Percentiles rank a stretch among this genome's conserved stretches.
These are phyloP conservation scores for Elsinoe australis DNA, from an alignment of 2,329 filamentous ascomycete species.

Conservation along the genomic window DNA sequence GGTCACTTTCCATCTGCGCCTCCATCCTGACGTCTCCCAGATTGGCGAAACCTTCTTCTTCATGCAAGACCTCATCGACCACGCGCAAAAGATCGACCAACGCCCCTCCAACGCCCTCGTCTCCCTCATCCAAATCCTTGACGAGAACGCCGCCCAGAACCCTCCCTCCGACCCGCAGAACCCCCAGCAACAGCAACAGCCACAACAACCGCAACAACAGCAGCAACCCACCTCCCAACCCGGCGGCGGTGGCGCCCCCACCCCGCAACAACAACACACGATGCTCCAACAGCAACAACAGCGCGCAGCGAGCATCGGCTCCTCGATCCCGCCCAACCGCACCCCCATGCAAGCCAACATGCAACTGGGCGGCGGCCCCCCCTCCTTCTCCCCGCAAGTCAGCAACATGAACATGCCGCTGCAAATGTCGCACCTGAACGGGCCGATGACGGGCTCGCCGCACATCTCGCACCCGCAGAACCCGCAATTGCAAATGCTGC, in stretches of 20 bases:
- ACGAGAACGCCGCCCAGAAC: conserved; percentile 21
- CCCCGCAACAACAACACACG: conserved; percentile 21
- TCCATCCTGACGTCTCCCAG: conserved; percentile 32
- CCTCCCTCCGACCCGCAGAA: conserved; percentile 18
- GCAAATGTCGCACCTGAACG: conserved; percentile 28
- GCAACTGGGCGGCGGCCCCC: conserved; percentile 27
- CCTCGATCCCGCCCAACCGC: conserved; percentile 19
- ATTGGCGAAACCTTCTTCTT: conserved; percentile 58
- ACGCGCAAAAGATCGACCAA: conserved; percentile 47
- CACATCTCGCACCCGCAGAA: conserved; percentile 39
- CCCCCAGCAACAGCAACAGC: conserved; percentile 24
- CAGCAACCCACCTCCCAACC: conserved; percentile 25
- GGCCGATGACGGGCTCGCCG: conserved; percentile 43
- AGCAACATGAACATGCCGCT: conserved; percentile 47
- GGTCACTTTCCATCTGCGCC: conserved; percentile 9
- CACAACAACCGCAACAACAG: conserved; percentile 22
- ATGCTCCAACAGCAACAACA: conserved; percentile 26
- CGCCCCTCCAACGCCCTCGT: conserved; percentile 50
- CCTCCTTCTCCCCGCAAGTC: conserved; percentile 49
- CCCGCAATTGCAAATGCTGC: conserved; percentile 19
- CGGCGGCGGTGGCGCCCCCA: background rate
- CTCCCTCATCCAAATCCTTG: conserved; percentile 43
- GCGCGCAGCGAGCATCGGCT: conserved; percentile 9
- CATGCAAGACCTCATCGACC: conserved; percentile 55
- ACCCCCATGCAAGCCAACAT: conserved; percentile 32